Conservation (phyloP, 129 eudicot species). For the Flaveria robusta region DNA sequence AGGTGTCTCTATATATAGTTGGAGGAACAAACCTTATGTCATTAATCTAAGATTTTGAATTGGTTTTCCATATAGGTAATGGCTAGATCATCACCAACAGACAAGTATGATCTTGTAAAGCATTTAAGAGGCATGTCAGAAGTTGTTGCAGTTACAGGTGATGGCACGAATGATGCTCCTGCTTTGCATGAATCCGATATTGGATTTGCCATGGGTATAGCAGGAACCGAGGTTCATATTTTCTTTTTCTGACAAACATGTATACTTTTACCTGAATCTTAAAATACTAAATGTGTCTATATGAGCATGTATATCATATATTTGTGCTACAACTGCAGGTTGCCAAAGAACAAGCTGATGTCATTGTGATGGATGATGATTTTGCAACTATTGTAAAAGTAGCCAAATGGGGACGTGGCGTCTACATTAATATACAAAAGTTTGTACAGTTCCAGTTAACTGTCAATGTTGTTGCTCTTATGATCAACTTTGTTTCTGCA, state of each 20-base stretch:
- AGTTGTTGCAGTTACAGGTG: conserved; percentile 92
- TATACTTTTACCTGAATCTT: no score
- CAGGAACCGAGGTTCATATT: conserved; percentile 83
- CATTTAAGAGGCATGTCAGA: conserved; percentile 53
- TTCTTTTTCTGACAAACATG: background rate
- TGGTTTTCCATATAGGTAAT: conserved; percentile 54
- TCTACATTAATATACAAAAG: conserved; percentile 92
- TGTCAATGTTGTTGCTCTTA: conserved; percentile 87
- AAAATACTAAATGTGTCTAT: background rate
- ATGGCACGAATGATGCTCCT: conserved; percentile 96
- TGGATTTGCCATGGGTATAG: conserved; percentile 92
- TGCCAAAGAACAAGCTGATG: conserved; percentile 96
- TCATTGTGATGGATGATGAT: conserved; percentile 88
- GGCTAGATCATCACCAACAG: conserved; percentile 77
- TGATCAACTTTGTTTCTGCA: conserved; percentile 91
- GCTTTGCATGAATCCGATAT: conserved; percentile 87
- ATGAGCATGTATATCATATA: background rate
- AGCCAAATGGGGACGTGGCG: conserved; percentile 97
- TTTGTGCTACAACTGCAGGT: conserved; percentile 47
- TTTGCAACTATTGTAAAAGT: conserved; percentile 88
- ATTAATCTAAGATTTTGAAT: background rate
- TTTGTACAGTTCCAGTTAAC: conserved; percentile 97
- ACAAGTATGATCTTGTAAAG: conserved; percentile 53
- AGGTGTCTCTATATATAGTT: no score
- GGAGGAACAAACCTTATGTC: no score